These are phyloP conservation scores for Boletus semigastroideus DNA, from an alignment of 1,284 basidiomycete genomes.

Conservation along the genomic window DNA sequence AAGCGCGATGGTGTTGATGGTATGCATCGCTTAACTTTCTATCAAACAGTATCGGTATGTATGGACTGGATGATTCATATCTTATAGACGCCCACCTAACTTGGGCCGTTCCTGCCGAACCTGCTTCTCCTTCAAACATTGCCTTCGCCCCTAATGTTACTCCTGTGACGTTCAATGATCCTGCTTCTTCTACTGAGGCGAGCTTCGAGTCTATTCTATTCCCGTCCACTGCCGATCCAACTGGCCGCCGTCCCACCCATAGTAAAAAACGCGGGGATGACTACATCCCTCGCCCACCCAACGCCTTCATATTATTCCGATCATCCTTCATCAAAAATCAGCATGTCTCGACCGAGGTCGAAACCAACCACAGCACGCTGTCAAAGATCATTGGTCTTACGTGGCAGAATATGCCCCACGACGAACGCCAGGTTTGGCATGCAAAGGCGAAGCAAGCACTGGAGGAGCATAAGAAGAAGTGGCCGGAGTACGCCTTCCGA, in stretches of 20 bases:
- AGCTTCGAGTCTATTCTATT: constrained; percentile 41
- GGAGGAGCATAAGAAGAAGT: constrained; percentile 66
- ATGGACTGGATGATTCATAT: constrained; percentile 18
- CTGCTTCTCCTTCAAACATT: constrained; percentile 42
- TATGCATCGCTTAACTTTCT: constrained; percentile 20
- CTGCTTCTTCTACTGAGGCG: constrained; percentile 32
- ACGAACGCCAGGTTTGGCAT: constrained; percentile 72
- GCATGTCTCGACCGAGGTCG: constrained; percentile 72
- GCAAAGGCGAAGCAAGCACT: constrained; percentile 61
- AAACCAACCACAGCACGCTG: constrained; percentile 77
- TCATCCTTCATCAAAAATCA: constrained; percentile 76
- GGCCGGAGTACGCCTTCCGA: constrained; percentile 69
- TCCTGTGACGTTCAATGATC: constrained; percentile 58
- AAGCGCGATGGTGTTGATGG: constrained; percentile 46
- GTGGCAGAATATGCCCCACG: constrained; percentile 69
- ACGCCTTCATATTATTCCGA: constrained; percentile 89
- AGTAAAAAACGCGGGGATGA: constrained; percentile 67
- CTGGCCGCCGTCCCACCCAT: constrained; percentile 43
- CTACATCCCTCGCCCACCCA: constrained; percentile 83
- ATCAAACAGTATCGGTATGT: background rate
- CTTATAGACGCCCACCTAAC: constrained; percentile 48
- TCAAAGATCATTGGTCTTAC: constrained; percentile 72
- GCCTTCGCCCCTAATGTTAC: constrained; percentile 61
- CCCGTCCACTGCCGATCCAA: constrained; percentile 41
- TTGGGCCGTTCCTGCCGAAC: constrained; percentile 52